These are phyloP conservation scores for Fonsecaea pugnacius DNA, from an alignment of 2,329 filamentous ascomycete species.

Conservation along the genomic window DNA sequence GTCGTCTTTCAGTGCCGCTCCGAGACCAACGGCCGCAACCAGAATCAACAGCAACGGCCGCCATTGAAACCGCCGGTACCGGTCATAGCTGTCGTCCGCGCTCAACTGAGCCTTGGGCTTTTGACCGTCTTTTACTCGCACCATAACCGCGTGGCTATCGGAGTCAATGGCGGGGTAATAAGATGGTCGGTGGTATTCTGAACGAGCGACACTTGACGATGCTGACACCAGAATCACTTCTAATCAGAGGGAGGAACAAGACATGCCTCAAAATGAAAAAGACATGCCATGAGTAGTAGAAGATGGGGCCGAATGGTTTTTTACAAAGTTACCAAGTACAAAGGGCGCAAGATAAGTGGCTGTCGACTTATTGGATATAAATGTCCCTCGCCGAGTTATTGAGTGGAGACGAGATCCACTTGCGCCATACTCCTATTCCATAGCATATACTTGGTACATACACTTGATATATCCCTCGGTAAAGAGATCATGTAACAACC, in stretches of 20 bases:
- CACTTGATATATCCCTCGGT: too few relatives aligned
- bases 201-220: background rate
- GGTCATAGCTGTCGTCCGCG: slow-evolving; percentile 16
- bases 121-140: background rate
- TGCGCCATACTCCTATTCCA: background rate
- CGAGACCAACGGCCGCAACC: background rate
- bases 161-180: background rate
- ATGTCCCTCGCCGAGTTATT: background rate
- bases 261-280: background rate
- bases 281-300: background rate
- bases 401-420: background rate
- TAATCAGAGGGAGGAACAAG: background rate
- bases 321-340: too few relatives aligned
- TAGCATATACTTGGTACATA: background rate
- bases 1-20: background rate
- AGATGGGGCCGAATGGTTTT: too few relatives aligned
- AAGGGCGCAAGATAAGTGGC: background rate
- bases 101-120: background rate
- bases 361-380: background rate
- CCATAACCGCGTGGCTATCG: background rate
- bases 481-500: too few relatives aligned
- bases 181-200: background rate
- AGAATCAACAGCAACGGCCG: slow-evolving; percentile 5
- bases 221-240: background rate
- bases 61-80: slow-evolving; percentile 8